Percentiles rank a stretch among this genome's conserved stretches.
These are phyloP conservation scores for Neofusicoccum sp. DNA, from an alignment of 2,329 filamentous ascomycete species.

Conservation along the genomic window DNA sequence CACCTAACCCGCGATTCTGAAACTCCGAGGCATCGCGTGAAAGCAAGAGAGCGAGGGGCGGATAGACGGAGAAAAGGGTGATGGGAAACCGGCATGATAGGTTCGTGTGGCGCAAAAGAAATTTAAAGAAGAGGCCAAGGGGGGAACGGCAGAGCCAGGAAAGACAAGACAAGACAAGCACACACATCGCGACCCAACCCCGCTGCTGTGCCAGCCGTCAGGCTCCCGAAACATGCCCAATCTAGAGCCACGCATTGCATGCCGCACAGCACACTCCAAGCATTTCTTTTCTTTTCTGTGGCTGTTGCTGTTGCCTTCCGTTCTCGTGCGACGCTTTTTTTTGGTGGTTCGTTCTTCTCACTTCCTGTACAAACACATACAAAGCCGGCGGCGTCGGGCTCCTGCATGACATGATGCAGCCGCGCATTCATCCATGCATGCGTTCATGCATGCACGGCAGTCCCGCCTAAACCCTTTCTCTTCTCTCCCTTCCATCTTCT, in stretches of 20 bases:
- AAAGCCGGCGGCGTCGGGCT: neutral
- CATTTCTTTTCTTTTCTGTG: no score
- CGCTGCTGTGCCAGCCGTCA: neutral
- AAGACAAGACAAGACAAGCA: neutral
- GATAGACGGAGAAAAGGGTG: no score
- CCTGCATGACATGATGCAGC: neutral
- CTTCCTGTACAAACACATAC: neutral
- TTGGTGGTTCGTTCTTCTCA: neutral
- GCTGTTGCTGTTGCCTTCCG: no score
- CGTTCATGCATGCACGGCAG: neutral
- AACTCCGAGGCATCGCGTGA: no score
- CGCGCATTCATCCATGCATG: no score
- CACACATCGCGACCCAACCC: no score
- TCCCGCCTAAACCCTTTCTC: neutral
- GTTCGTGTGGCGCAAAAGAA: no score
- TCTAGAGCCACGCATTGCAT: neutral
- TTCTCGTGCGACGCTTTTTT: neutral
- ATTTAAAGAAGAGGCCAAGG: no score
- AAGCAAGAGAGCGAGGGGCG: no score
- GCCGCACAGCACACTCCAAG: no score
- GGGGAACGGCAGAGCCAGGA: neutral
- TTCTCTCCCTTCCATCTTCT: neutral
- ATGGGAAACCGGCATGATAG: no score
- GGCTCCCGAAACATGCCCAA: neutral
- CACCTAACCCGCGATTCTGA: no score